These are phyloP conservation scores for Ceratocystis huliohia DNA, from an alignment of 2,329 filamentous ascomycete genomes.

Conservation along the genomic window DNA sequence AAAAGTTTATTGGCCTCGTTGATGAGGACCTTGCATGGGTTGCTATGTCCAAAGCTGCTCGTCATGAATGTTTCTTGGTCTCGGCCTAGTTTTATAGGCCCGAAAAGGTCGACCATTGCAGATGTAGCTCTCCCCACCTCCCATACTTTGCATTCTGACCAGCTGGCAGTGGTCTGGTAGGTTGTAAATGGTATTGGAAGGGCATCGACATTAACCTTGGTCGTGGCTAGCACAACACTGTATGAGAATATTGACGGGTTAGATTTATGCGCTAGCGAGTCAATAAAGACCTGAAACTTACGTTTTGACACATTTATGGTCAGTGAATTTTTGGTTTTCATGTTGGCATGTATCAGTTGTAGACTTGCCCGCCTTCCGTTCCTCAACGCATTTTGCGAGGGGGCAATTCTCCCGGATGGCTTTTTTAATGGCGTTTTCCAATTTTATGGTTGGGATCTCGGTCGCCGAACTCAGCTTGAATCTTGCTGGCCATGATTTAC, in stretches of 20 bases:
- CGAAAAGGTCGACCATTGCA: conserved; percentile 26
- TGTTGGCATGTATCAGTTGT: not conserved
- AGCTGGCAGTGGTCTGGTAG: conserved; percentile 23
- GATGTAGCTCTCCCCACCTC: conserved; percentile 27
- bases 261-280: not conserved
- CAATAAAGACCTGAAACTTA: not conserved
- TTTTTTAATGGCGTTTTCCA: not conserved
- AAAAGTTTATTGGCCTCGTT: conserved; percentile 25
- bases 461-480: not conserved
- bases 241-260: not conserved
- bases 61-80: conserved; percentile 25
- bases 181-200: conserved; percentile 24
- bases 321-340: not conserved
- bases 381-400: not conserved
- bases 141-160: conserved; percentile 25
- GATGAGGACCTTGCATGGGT: conserved; percentile 27
- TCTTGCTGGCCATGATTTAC: too few species aligned
- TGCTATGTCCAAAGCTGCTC: conserved; percentile 22
- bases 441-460: not conserved
- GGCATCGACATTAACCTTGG: conserved; percentile 16
- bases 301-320: not conserved
- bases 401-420: not conserved
- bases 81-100: conserved; percentile 25
- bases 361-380: not conserved
- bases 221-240: not conserved